Conservation (phyloP, 73 alveolate genomes). For the Paramecium octaurelia region DNA sequence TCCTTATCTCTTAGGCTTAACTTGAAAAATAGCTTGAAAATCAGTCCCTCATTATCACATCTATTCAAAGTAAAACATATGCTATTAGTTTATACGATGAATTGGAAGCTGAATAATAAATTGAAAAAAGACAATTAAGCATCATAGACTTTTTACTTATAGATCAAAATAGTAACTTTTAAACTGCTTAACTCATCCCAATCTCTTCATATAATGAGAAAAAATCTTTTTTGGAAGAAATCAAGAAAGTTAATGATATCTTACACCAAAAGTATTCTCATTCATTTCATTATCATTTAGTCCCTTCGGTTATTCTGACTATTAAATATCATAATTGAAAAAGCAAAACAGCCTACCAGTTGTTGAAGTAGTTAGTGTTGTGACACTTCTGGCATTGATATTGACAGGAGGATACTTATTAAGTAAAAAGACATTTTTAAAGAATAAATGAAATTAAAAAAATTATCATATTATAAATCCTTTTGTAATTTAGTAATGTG, state of each 20-base stretch:
- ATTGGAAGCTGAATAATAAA: neutral
- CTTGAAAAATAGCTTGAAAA: neutral
- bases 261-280: neutral
- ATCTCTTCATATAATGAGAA: neutral
- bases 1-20: neutral
- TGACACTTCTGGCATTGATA: neutral
- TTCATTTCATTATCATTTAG: neutral
- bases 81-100: constrained; percentile 1
- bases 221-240: neutral
- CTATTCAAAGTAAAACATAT: neutral
- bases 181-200: constrained; percentile 1
- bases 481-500: neutral
- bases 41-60: neutral
- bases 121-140: neutral
- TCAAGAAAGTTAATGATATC: neutral
- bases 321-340: neutral
- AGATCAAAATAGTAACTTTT: neutral
- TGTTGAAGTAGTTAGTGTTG: neutral
- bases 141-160: neutral
- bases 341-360: neutral
- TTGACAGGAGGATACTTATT: neutral
- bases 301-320: constrained; percentile 23
- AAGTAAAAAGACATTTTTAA: neutral
- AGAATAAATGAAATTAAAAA: neutral
- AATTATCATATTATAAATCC: neutral